These are phyloP conservation scores for Ilyonectria robusta DNA, from an alignment of 2,329 filamentous ascomycete genomes.

Conservation along the genomic window DNA sequence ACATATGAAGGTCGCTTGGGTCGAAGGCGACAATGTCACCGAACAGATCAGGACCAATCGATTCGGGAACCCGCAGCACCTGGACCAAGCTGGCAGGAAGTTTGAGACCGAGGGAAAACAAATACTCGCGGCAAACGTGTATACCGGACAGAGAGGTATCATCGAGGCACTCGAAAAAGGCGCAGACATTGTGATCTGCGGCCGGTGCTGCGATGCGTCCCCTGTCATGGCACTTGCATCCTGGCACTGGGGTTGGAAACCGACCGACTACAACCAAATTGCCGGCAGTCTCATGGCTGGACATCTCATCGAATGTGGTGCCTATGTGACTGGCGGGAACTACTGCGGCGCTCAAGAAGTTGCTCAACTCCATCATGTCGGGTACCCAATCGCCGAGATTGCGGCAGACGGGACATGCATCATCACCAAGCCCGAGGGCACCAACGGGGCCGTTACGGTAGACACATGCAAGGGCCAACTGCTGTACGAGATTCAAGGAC, in stretches of 20 bases:
- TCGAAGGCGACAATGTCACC: constrained; percentile 57
- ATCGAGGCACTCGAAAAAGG: constrained; percentile 54
- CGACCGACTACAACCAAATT: constrained; percentile 60
- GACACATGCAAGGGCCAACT: constrained; percentile 54
- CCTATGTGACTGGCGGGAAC: constrained; percentile 67
- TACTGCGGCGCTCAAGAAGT: constrained; percentile 59
- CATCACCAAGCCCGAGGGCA: constrained; percentile 63
- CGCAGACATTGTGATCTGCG: constrained; percentile 60
- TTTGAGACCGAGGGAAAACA: constrained; percentile 21
- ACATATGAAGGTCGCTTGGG: constrained; percentile 54
- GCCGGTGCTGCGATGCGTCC: constrained; percentile 60
- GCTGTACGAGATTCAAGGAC: constrained; percentile 60
- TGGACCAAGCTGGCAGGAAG: constrained; percentile 25
- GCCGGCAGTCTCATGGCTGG: constrained; percentile 63
- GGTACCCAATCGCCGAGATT: constrained; percentile 66
- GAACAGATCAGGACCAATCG: constrained; percentile 44
- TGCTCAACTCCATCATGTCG: constrained; percentile 41
- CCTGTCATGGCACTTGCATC: constrained; percentile 67
- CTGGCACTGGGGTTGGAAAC: constrained; percentile 63
- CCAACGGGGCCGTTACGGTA: constrained; percentile 57
- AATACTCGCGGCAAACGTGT: constrained; percentile 58
- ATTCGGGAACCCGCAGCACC: constrained; percentile 34
- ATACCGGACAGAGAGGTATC: constrained; percentile 64
- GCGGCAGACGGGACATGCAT: constrained; percentile 59
- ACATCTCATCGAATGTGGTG: constrained; percentile 66